phyloP scores from a whole-genome alignment of 257 asterid genomes.

The Prunella vulgaris region DNA sequence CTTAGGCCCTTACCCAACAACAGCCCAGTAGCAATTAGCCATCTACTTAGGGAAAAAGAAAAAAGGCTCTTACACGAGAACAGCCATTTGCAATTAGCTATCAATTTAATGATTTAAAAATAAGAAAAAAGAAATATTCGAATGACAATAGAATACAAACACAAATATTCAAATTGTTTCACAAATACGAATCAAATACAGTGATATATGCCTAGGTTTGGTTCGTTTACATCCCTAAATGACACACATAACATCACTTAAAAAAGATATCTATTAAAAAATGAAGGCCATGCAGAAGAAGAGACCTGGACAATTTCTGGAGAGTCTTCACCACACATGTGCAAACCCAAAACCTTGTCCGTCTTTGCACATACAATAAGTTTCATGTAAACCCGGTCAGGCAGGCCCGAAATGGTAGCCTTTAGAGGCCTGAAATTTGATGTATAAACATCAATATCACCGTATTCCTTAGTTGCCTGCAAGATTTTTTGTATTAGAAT shows the following conservation, averaged over 20 bases:
- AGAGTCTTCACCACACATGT: conserved; percentile 94
- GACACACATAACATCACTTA: neutral
- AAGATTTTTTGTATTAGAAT: conserved; percentile 17
- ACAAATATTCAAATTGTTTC: no score
- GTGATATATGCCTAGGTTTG: no score
- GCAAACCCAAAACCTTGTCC: conserved; percentile 77
- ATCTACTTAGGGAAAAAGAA: no score
- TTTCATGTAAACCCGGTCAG: conserved; percentile 88
- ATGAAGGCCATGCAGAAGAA: conserved; percentile 6
- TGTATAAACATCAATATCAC: conserved; percentile 78
- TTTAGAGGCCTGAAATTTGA: conserved; percentile 87
- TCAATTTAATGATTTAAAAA: no score
- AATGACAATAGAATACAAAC: no score
- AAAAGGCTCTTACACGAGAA: no score
- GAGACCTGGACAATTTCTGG: conserved; percentile 88
- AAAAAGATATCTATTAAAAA: neutral
- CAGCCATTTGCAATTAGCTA: no score
- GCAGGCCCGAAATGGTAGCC: conserved; percentile 95
- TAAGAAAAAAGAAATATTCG: no score
- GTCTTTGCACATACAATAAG: conserved; percentile 81
- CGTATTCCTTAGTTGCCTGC: conserved; percentile 46
- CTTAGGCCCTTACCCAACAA: no score
- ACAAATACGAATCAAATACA: no score
- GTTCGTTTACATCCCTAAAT: neutral
- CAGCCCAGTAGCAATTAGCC: no score